phyloP scores from a whole-genome alignment of 1,139 yeast genomes.

The Saccharomyces hybrid region DNA sequence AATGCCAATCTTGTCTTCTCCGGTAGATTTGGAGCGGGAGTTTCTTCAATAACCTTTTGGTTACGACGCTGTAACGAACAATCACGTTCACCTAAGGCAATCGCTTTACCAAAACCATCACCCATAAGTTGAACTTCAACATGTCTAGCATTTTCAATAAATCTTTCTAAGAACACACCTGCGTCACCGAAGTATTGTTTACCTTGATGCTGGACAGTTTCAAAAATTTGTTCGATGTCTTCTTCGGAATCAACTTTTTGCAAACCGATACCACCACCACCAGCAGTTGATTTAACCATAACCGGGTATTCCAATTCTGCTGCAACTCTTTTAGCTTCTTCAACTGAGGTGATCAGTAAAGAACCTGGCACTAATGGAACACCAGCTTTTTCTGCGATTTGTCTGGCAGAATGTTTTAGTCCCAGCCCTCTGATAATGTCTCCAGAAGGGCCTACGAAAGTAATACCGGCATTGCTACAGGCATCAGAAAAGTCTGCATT shows the following conservation, averaged over 20 bases:
- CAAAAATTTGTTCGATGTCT: constrained; percentile 77
- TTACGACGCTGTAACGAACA: constrained; percentile 95
- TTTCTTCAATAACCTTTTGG: constrained; percentile 92
- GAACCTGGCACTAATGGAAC: constrained; percentile 97
- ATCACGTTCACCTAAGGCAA: constrained; percentile 93
- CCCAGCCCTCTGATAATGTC: constrained; percentile 87
- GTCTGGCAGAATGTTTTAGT: constrained; percentile 91
- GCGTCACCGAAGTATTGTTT: constrained; percentile 87
- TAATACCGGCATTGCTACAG: constrained; percentile 72
- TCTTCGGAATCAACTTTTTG: constrained; percentile 80
- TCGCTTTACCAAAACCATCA: constrained; percentile 85
- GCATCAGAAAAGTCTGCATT: constrained; percentile 93
- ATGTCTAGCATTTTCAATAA: constrained; percentile 89
- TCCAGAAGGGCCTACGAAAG: constrained; percentile 92
- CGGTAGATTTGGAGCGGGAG: constrained; percentile 93
- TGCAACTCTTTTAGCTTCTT: constrained; percentile 75
- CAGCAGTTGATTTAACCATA: constrained; percentile 96
- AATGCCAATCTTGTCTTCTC: constrained; percentile 63
- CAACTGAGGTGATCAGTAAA: constrained; percentile 59
- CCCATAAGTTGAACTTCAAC: constrained; percentile 96
- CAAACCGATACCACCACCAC: constrained; percentile 98
- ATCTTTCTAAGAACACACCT: constrained; percentile 89
- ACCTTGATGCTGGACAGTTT: constrained; percentile 90
- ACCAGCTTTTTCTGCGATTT: constrained; percentile 76
- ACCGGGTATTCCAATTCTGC: constrained; percentile 75